These are phyloP conservation scores for Cicer cuneatum DNA, from an alignment of 306 rosid genomes.

Conservation along the genomic window DNA sequence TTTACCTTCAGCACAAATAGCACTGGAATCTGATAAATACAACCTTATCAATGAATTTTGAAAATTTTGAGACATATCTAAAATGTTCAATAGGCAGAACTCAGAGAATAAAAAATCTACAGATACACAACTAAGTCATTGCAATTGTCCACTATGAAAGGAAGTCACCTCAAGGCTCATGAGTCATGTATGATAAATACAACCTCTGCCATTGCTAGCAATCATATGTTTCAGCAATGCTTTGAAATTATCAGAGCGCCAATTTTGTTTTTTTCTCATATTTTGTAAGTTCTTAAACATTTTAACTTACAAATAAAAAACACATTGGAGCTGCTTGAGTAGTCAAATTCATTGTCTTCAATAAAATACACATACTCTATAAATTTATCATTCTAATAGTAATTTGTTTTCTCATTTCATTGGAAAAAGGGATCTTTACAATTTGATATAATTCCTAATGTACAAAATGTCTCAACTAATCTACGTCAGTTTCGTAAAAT, in stretches of 20 bases:
- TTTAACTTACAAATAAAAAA: background rate
- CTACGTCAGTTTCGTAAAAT: background rate
- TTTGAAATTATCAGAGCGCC: conserved; percentile 6
- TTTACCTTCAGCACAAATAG: no score
- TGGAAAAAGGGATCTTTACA: background rate
- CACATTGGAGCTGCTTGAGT: background rate
- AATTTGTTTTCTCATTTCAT: background rate
- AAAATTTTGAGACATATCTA: background rate
- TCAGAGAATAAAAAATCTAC: no score
- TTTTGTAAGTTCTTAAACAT: background rate
- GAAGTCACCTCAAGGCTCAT: background rate
- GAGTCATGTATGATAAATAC: no score
- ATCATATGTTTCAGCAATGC: background rate
- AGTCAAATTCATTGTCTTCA: background rate
- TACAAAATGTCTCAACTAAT: conserved; percentile 22
- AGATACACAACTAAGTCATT: background rate
- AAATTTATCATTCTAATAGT: conserved; percentile 1
- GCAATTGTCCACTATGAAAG: background rate
- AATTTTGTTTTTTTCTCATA: background rate
- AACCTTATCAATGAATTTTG: background rate
- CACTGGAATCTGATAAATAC: background rate
- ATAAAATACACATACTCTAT: background rate
- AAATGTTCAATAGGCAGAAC: background rate
- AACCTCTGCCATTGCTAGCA: background rate
- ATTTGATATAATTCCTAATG: background rate